Conservation (phyloP, 306 rosid genomes). For the Inga laurina region DNA sequence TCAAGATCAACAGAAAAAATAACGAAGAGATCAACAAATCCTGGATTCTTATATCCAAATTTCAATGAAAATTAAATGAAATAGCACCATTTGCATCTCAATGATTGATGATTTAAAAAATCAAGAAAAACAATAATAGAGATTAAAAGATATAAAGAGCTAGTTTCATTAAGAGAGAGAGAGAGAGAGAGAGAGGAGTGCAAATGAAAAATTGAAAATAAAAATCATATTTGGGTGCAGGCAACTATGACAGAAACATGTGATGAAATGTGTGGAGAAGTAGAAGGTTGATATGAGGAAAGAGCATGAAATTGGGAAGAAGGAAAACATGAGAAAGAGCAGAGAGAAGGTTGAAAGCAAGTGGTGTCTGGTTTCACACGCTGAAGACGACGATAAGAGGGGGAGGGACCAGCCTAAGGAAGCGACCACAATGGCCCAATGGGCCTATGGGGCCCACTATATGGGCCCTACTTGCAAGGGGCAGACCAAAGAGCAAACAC, state of each 20-base stretch:
- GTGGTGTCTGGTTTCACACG: not conserved
- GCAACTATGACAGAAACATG: not conserved
- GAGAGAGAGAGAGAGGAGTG: not conserved
- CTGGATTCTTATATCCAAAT: no score
- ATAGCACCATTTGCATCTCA: not conserved
- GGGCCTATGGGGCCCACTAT: not conserved
- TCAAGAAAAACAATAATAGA: no score
- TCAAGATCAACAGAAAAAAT: no score
- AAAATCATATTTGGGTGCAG: not conserved
- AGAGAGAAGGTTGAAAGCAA: not conserved
- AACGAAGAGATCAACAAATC: no score
- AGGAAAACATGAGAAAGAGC: constrained; percentile 17
- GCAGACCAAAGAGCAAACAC: constrained; percentile 26
- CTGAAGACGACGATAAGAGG: not conserved
- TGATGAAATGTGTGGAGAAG: not conserved
- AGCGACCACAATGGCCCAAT: not conserved
- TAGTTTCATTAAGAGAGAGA: no score
- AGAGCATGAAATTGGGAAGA: not conserved
- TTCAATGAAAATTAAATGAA: not conserved
- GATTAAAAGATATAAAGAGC: not conserved
- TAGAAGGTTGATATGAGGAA: not conserved
- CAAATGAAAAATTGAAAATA: not conserved
- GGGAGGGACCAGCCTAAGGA: constrained; percentile 27
- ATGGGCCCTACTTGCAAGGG: not conserved
- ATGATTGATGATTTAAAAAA: no score